Evolutionary conservation across 345 rosid genomes (phyloP), one percentile per base, ranked within the genome.

Genomic region (Syzygium jambos): DNA sequence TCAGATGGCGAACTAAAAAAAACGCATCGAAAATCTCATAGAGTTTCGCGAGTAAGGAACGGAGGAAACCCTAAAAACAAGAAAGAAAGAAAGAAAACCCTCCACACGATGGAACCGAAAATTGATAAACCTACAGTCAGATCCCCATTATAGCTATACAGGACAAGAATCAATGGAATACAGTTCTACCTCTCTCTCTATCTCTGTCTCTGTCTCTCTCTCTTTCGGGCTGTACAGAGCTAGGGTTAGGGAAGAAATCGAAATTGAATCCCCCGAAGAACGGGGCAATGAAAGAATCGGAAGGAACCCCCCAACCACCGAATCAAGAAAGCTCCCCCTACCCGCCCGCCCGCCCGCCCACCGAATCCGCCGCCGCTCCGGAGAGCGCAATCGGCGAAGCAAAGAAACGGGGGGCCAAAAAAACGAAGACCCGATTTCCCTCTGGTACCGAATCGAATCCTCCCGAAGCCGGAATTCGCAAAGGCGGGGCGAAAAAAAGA

Each of bases 11-110:
- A 90, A 90, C 90, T 89, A 91, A 85, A 91, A 91, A 91, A 87
- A 89, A 87, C 91, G 93, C 93, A 90, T 88, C 91, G 88, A 91
- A 91, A 91, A 87, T 87, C 86, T 91, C 93, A 91, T 86, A 61
- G 93, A 90, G 93, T 90, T 88, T 91, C 90, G 65, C 87, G 84
- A 77, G 78, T 6, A 59, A 52, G 84, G 30, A 51, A 2, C 27
- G 29, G 38, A 41, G 84, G 51, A 63, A 43, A 25, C 54, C 85
- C 63, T n/a, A 83, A 68, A 57, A 56, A 53, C 46, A 43, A 43
- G 46, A 4, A 43, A 43, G 46, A 4, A 43, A 43, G 46, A 4
- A 43, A 43, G 46, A 30, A 43, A 57, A 19, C 54, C 56, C 77
- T 55, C 52, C 56, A 23, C 25, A 30, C 25, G n/a, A 41, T 12